Conservation (phyloP, 257 asterid genomes). For the Solanum habrochaites region DNA sequence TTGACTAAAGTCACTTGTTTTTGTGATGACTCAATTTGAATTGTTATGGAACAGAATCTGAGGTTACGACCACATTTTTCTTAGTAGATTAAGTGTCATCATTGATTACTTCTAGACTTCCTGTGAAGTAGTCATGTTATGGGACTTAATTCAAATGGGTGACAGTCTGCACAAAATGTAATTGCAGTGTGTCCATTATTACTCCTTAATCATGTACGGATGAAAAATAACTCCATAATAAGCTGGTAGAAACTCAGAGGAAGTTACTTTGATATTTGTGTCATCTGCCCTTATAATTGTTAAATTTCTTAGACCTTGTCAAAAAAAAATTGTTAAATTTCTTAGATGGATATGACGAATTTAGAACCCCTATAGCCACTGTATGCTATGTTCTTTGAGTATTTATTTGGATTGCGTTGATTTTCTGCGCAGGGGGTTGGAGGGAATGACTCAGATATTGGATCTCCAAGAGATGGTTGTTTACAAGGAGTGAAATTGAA, state of each 20-base stretch:
- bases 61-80: not conserved
- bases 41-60: not conserved
- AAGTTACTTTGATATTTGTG: not conserved
- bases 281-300: not conserved
- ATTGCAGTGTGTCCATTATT: not conserved
- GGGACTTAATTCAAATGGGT: not conserved
- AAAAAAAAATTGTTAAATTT: not conserved
- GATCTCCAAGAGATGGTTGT: slow-evolving; percentile 30
- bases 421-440: slow-evolving; percentile 44
- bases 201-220: not conserved
- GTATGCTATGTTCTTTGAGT: not conserved
- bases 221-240: not conserved
- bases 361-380: not conserved
- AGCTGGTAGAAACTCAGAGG: not conserved
- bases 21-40: not conserved
- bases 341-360: not conserved
- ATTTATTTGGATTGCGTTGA: slow-evolving; percentile 1
- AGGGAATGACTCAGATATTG: slow-evolving; percentile 63
- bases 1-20: not conserved
- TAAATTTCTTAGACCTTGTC: not conserved
- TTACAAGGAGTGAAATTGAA: slow-evolving; percentile 26
- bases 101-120: not conserved
- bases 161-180: not conserved
- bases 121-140: not conserved
- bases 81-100: not conserved